Conservation (phyloP, 2,329 filamentous ascomycete species). For the Teratosphaeriaceae sp. region DNA sequence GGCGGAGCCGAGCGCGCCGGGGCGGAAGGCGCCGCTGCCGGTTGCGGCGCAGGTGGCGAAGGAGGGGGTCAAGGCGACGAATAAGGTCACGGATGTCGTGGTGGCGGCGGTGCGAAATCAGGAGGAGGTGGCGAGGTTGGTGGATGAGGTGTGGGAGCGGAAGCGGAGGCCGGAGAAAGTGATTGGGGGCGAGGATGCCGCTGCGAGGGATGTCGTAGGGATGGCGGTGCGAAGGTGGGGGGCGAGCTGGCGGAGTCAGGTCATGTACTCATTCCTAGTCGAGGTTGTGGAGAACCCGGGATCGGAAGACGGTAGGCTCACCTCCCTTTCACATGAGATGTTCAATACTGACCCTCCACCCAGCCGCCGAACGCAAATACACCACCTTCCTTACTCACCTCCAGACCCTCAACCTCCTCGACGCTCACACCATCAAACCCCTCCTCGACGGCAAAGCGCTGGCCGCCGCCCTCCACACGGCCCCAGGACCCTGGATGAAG, state of each 20-base stretch:
- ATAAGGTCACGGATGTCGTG: slow-evolving; percentile 65
- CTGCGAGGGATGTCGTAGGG: slow-evolving; percentile 58
- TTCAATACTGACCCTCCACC: slow-evolving; percentile 4
- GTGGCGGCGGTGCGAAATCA: slow-evolving; percentile 58
- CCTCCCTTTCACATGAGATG: background rate
- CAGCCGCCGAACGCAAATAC: slow-evolving; percentile 46
- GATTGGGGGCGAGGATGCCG: slow-evolving; percentile 35
- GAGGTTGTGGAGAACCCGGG: slow-evolving; percentile 47
- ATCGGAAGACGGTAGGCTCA: slow-evolving; percentile 37
- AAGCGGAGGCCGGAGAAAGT: slow-evolving; percentile 40
- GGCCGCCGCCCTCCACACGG: slow-evolving; percentile 56
- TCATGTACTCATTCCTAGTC: slow-evolving; percentile 59
- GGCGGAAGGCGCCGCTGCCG: slow-evolving; percentile 50
- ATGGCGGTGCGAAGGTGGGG: slow-evolving; percentile 73
- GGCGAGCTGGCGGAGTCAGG: slow-evolving; percentile 63
- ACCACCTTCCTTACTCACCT: slow-evolving; percentile 48
- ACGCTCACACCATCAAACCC: slow-evolving; percentile 43
- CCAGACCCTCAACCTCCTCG: slow-evolving; percentile 43
- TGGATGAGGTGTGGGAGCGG: slow-evolving; percentile 45
- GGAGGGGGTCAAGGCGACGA: slow-evolving; percentile 74
- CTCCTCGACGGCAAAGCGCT: slow-evolving; percentile 69
- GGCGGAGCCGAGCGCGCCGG: slow-evolving; percentile 32
- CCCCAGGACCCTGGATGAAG: slow-evolving; percentile 78
- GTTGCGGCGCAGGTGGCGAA: slow-evolving; percentile 58
- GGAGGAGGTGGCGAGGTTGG: slow-evolving; percentile 56